Evolutionary conservation across 768 basidiomycete genomes (phyloP).

Genomic region (Psilocybe subaeruginosa): DNA sequence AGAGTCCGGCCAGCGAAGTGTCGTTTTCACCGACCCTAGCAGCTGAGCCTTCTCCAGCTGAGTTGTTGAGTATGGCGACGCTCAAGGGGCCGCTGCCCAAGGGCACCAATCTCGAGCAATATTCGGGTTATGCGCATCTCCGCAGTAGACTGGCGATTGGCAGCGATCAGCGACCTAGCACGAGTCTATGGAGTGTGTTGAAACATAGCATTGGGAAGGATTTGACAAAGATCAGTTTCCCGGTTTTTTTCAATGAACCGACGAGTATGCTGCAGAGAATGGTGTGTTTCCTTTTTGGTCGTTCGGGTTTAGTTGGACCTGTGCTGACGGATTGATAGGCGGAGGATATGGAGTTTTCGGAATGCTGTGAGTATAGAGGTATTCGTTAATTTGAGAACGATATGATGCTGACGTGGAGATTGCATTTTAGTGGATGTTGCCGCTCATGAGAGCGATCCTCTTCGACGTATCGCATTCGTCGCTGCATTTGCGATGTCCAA

Average conservation of each 20-base stretch:
- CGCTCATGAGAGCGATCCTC: constrained; percentile 71
- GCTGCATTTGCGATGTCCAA: constrained; percentile 98
- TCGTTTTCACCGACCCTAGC: constrained; percentile 3
- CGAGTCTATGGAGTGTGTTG: constrained; percentile 93
- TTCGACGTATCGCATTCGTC: constrained; percentile 87
- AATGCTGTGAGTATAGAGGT: constrained; percentile 68
- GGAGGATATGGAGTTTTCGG: constrained; percentile 97
- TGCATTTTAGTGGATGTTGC: constrained; percentile 76
- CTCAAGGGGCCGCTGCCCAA: constrained; percentile 13
- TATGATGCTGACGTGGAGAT: constrained; percentile 2
- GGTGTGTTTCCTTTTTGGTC: constrained; percentile 42
- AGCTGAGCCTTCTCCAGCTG: not conserved
- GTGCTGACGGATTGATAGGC: constrained; percentile 39
- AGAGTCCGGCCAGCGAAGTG: constrained; percentile 40
- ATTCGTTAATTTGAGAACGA: constrained; percentile 1
- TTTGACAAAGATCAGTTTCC: constrained; percentile 93
- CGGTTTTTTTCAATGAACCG: constrained; percentile 91
- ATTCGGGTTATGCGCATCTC: constrained; percentile 69
- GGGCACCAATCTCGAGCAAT: constrained; percentile 40
- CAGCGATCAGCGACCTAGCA: constrained; percentile 79
- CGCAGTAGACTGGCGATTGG: constrained; percentile 62
- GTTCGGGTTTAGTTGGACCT: not conserved
- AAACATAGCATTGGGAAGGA: constrained; percentile 97
- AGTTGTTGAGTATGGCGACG: not conserved
- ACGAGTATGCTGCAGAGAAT: constrained; percentile 98